Evolutionary conservation across 1,284 basidiomycete genomes (phyloP).

Genomic region (Apiotrichum laibachii): DNA sequence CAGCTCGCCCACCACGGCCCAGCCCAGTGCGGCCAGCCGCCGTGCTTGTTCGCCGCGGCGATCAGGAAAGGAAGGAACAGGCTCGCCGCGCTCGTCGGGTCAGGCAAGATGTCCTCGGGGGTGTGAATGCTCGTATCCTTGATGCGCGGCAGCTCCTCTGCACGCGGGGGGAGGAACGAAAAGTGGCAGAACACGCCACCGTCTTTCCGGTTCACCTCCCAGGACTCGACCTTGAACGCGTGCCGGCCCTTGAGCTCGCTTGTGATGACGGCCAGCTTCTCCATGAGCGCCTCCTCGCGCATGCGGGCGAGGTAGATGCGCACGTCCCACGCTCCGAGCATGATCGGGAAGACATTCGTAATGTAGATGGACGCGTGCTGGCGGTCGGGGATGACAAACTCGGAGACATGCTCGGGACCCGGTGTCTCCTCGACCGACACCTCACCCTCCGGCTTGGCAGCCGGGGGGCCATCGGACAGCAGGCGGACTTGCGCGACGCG

Average conservation of each 20-base stretch:
- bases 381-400: conserved; percentile 18
- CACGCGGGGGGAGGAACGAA: conserved; percentile 57
- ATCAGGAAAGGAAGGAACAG: conserved; percentile 44
- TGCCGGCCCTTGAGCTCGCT: conserved; percentile 32
- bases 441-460: neutral
- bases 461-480: no score
- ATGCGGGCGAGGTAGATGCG: conserved; percentile 36
- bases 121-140: conserved; percentile 18
- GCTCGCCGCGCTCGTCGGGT: conserved; percentile 30
- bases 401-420: neutral
- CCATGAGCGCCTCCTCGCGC: conserved; percentile 46
- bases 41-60: conserved; percentile 38
- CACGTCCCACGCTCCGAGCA: conserved; percentile 42
- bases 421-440: neutral
- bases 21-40: conserved; percentile 49
- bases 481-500: no score
- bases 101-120: conserved; percentile 27
- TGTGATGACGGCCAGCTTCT: conserved; percentile 43
- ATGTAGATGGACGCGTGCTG: conserved; percentile 49
- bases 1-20: conserved; percentile 42
- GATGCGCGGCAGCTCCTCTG: conserved; percentile 15
- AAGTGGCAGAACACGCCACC: conserved; percentile 79
- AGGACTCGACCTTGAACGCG: conserved; percentile 46
- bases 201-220: conserved; percentile 47
- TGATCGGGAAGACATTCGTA: conserved; percentile 50